Evolutionary conservation across 345 rosid species (phyloP), one percentile per base, ranked within the genome.

Genomic region (Syzygium grande): DNA sequence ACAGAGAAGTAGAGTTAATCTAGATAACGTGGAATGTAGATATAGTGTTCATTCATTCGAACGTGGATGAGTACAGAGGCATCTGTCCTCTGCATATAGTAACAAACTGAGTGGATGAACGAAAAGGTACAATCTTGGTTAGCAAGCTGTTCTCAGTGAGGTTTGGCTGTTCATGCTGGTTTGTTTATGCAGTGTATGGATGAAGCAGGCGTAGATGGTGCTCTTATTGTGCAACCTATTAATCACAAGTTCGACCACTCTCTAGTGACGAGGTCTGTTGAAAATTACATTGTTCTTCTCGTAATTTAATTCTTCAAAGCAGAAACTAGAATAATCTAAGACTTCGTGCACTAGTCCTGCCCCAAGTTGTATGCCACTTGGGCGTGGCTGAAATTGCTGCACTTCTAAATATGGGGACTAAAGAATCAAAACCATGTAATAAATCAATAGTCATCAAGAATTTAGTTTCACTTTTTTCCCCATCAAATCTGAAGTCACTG

Each of bases 171-270:
- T 52, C 5, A 21, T 80, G 25, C 19, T 34, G 46, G 52, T 52
- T 55, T 51, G 23, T 58, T 52, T 56, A 61, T 68, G 86, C 92
- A 96, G 99, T 91, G 92, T 90, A 95, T 97, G 99, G 98, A 95
- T 92, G 96, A 94, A 91, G 98, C 98, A 58, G 93, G 93, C 25
- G 98, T 97, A 54, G 98, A 96, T 89, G 99, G 99, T 88, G 99
- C 99, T 78, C 97, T 97, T 79, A 94, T 96, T 86, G 99, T 97
- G 86, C 99, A 97, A 91, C 99, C 99, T 88, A 97, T 95, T 86
- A 95, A 95, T 94, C 99, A 97, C 91, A 95, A 92, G 90, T 95
- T 96, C 77, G 99, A 97, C 89, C 99, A 97, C 90, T 97, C 99
- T 88, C 88, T 95, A 78, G 95, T 95, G 34, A 93, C 99, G 52